Base-by-base conservation (phyloP, 116 monocot genomes). In the Posidonia oceanica region DNA sequence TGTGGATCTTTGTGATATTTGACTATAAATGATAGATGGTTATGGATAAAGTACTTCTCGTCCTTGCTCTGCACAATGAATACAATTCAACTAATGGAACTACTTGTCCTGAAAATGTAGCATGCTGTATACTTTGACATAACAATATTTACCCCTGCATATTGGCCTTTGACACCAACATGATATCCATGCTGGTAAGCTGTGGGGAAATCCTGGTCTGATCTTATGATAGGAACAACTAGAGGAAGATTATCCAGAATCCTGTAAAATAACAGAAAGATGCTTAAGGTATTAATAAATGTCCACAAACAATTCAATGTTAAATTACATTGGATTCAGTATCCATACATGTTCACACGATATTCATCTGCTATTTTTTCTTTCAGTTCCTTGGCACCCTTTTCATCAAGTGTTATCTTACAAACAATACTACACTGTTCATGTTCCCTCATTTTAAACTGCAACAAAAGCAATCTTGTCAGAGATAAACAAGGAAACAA, bases 181-280 rank as follows among this genome's bases (percentile, higher is more conserved):
- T 85, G 84, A 66, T 80, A 87, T 16, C 91, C 94, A 73, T 84
- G 91, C 62, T 91, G 94, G 65, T 91, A 94, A 10, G 87, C 36
- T 54, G 71, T 77, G 38, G 80, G 67, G 21, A 78, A 53, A 59
- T 88, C 84, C 63, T 84, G 87, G 67, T 91, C 86, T 52, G 69
- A 52, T 39, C 84, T 86, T 86, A 69, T 76, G 22, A 84, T 71
- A 69, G 94, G 88, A 66, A 94, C 91, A 67, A 91, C 88, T 44
- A 94, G 76, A 13, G 94, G 91, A 59, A 94, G 86, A 71, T 94
- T 94, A 69, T 94, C 94, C 16, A 94, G 91, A 69, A 94, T 94
- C 94, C 91, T 94, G 79, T 51, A 57, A 67, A 39, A 56, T 42
- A 13, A 59, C 54, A 64, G 18, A 52, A 39, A 20, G 36, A 56